phyloP scores from a whole-genome alignment of 495 filamentous ascomycete genomes.

The Penicillium tannophilum region DNA sequence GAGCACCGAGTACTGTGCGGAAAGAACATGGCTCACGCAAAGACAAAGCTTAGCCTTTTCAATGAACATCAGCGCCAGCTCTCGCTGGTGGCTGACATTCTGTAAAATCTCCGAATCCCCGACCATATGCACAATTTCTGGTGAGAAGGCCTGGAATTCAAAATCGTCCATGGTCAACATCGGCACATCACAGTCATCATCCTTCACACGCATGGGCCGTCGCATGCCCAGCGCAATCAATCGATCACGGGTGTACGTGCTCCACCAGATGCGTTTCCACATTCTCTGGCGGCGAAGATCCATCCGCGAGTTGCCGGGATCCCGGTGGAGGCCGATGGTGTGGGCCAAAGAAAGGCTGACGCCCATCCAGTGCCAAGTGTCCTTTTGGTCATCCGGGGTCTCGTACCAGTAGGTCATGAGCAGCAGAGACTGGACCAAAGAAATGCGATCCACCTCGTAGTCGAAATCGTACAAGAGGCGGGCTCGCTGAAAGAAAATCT shows the following conservation, averaged over 20 bases:
- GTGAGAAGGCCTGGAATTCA: conserved; percentile 67
- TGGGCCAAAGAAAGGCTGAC: conserved; percentile 81
- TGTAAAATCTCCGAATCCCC: conserved; percentile 66
- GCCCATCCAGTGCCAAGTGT: conserved; percentile 93
- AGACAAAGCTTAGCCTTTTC: conserved; percentile 88
- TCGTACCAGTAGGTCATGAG: conserved; percentile 93
- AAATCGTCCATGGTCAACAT: conserved; percentile 86
- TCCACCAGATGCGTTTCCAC: conserved; percentile 96
- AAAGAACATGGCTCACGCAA: conserved; percentile 80
- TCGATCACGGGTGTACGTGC: conserved; percentile 86
- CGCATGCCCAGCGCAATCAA: conserved; percentile 88
- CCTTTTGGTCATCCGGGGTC: conserved; percentile 85
- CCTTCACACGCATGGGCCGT: conserved; percentile 83
- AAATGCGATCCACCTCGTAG: conserved; percentile 78
- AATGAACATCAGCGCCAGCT: conserved; percentile 84
- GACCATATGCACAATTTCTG: conserved; percentile 64
- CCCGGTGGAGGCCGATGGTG: conserved; percentile 80
- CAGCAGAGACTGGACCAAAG: conserved; percentile 79
- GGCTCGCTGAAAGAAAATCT: conserved; percentile 76
- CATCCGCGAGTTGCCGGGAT: conserved; percentile 76
- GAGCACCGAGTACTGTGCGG: conserved; percentile 85
- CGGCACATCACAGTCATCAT: conserved; percentile 85
- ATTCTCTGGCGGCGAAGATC: conserved; percentile 67
- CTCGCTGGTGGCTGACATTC: conserved; percentile 65
- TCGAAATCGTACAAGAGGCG: conserved; percentile 83